Evolutionary conservation across 2,329 filamentous ascomycete species (phyloP), one percentile per base, ranked within the genome.

Genomic region (Diaporthe sp.): DNA sequence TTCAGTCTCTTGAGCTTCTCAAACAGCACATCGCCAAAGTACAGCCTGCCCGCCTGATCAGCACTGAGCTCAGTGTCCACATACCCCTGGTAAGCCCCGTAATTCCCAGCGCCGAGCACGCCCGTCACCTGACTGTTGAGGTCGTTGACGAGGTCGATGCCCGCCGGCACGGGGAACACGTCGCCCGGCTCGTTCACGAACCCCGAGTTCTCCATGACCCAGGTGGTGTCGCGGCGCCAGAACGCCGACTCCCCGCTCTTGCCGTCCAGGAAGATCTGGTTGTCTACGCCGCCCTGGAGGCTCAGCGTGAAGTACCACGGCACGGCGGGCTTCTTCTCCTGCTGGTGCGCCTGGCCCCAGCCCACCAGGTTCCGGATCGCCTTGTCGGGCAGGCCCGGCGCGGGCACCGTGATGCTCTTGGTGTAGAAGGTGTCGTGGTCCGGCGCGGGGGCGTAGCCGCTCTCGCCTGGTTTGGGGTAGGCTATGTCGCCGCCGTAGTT

Each of bases 1-100:
- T 87, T 87, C 71, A 83, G 84, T 68, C 80, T 82, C 39, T 78
- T 73, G 57, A 73, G 61, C 58, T 67, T 73, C 71, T 85, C 76
- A 39, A 77, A 77, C 61, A 79, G 44, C 39, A 78, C 77, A 31
- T 77, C 51, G 5, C 81, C 80, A 77, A 80, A 82, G 71, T 83
- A 82, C 53, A 81, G 67, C n/a, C 76, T 74, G 47, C 80, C 78
- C 1, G 81, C 81, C 57, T 82, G 76, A 4, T 75, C 75, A 20
- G 77, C 49, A 7, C 75, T 78, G 51, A 82, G 72, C 13, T 76
- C 78, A 4, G 81, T 77, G 63, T 83, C 82, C 25, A 82, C 77
- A 55, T 83, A 82, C 63, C 82, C 82, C 49, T 81, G 77, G 55
- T 83, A 83, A 8, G 81, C 81, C 12, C 74, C 76, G 51, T 80